These are phyloP conservation scores for Neurospora sp. DNA, from an alignment of 495 filamentous ascomycete genomes.

Conservation along the genomic window DNA sequence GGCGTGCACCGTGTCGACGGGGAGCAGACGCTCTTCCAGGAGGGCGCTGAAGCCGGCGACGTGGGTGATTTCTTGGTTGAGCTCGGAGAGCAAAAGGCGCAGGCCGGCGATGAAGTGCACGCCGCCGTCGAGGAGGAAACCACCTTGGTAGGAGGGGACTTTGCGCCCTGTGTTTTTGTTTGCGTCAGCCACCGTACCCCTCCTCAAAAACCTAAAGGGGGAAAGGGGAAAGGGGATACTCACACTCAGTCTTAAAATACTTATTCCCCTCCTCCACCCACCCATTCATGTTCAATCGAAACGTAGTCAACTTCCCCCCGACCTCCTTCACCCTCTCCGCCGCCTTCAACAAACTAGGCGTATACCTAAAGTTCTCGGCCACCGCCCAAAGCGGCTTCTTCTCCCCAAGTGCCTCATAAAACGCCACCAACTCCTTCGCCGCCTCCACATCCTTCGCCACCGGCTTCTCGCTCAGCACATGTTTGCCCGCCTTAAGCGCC, in stretches of 20 bases:
- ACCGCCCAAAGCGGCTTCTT: slow-evolving; percentile 49
- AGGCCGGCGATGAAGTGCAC: slow-evolving; percentile 63
- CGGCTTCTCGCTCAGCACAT: slow-evolving; percentile 75
- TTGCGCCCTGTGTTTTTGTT: slow-evolving; percentile 47
- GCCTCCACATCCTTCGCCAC: slow-evolving; percentile 54
- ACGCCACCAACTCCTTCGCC: slow-evolving; percentile 50
- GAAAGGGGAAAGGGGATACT: not conserved
- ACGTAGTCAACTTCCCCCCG: slow-evolving; percentile 57
- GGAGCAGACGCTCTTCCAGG: slow-evolving; percentile 52
- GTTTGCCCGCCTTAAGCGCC: slow-evolving; percentile 59
- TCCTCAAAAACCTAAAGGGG: not conserved
- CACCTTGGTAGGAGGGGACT: slow-evolving; percentile 60
- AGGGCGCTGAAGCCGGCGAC: slow-evolving; percentile 50
- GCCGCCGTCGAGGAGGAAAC: slow-evolving; percentile 68
- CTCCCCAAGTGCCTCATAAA: slow-evolving; percentile 37
- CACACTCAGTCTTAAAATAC: slow-evolving; percentile 51
- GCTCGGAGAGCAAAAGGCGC: slow-evolving; percentile 46
- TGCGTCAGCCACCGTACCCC: not conserved
- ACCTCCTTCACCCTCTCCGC: slow-evolving; percentile 45
- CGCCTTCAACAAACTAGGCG: slow-evolving; percentile 45
- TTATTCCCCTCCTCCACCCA: slow-evolving; percentile 40
- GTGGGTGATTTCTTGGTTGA: slow-evolving; percentile 31
- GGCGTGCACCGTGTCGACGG: slow-evolving; percentile 64
- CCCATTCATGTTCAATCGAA: slow-evolving; percentile 45
- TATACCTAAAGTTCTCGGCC: slow-evolving; percentile 68